Evolutionary conservation across 2,329 filamentous ascomycete genomes (phyloP), one percentile per base, ranked within the genome.

Genomic region (Aspergillus ibericus): DNA sequence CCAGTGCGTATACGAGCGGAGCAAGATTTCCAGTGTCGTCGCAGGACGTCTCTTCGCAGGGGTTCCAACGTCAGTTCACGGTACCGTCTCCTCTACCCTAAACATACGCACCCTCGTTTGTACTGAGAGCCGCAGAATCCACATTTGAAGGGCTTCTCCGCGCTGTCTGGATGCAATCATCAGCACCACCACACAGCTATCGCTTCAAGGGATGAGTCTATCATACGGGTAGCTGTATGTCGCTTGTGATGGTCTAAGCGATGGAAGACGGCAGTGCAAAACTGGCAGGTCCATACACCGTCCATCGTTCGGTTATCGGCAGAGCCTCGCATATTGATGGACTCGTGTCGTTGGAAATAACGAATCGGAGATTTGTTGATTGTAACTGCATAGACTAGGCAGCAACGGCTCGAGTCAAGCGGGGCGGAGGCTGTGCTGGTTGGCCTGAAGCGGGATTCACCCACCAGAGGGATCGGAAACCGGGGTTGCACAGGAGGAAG

Each of bases 21-120:
- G 61, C 70, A 71, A 29, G 67, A 64, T 60, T 66, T 69, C 69
- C 68, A 71, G 44, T 71, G 70, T 29, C 68, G 59, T 9, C 70
- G 65, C 35, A 71, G 53, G 1, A 66, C 64, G 42, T 71, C 69
- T 15, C 68, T 70, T 38, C 5, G 16, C 16, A 34, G 27, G 18
- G 15, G 18, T 20, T 49, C 16, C 34, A 16, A 5, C 44, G n/a
- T 38, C 22, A 53, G 46, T 15, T 32, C 22, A 40, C 8, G 29
- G 36, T 8, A 10, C 8, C 16, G 22, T 20, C 5, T 13, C 6
- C 22, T 44, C 18, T 35, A 22, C 20, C 5, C n/a, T n/a, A n/a
- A n/a, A 48, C 20, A 42, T 29, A 66, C 69, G 36, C 57, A 70
- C 68, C 66, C 62, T 63, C 67, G 64, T 52, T 66, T 69, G 56